Evolutionary conservation across 2,329 filamentous ascomycete species (phyloP).

Genomic region (Sporothrix brasiliensis): DNA sequence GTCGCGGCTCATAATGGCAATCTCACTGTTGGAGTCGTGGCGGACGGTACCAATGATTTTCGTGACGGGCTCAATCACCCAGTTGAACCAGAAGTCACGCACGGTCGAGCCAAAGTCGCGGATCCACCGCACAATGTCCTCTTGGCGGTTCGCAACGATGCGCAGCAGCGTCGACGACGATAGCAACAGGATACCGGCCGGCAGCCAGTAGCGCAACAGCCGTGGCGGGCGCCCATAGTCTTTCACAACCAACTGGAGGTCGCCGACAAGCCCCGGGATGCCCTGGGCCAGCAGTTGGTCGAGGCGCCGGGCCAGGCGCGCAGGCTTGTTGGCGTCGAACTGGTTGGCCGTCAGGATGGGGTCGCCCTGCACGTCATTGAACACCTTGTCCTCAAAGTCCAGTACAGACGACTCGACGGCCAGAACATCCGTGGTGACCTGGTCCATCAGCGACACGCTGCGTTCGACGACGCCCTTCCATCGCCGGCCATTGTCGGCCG

Average conservation of each 20-base stretch:
- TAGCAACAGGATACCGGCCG: conserved; percentile 68
- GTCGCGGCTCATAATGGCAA: conserved; percentile 93
- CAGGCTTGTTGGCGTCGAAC: conserved; percentile 56
- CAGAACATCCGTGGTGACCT: conserved; percentile 73
- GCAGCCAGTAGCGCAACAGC: conserved; percentile 86
- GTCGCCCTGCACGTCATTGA: conserved; percentile 64
- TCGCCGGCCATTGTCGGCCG: conserved; percentile 49
- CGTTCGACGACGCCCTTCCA: conserved; percentile 75
- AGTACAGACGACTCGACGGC: conserved; percentile 63
- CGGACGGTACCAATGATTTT: conserved; percentile 90
- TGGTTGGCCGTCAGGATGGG: conserved; percentile 59
- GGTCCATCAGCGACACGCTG: conserved; percentile 83
- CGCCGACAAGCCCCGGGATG: conserved; percentile 66
- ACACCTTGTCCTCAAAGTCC: conserved; percentile 68
- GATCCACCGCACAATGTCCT: conserved; percentile 79
- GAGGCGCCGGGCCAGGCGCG: conserved; percentile 67
- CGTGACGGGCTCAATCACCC: conserved; percentile 83
- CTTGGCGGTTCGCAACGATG: conserved; percentile 71
- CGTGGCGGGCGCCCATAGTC: conserved; percentile 75
- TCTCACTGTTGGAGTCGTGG: conserved; percentile 88
- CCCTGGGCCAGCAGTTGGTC: conserved; percentile 68
- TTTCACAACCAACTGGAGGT: conserved; percentile 58
- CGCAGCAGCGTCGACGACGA: conserved; percentile 87
- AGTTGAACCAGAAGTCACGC: conserved; percentile 93
- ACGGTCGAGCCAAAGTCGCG: conserved; percentile 75